A percentile compares a stretch with the other conserved stretches of the same genome.
Evolutionary conservation across 495 filamentous ascomycete species (phyloP).

Genomic region (Penicillium tannophilum): DNA sequence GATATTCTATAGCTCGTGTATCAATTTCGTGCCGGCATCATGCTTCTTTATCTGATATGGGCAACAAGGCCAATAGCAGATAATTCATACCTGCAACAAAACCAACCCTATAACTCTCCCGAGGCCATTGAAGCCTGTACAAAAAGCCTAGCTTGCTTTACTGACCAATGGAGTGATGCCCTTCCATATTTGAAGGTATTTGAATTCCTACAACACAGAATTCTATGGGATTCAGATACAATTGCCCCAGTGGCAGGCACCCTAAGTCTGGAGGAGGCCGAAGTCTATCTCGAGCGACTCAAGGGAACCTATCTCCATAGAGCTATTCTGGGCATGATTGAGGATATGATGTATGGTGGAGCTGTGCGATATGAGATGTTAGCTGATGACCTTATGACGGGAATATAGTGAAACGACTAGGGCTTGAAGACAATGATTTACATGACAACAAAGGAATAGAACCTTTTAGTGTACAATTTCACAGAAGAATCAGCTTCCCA

Average conservation of each 20-base stretch:
- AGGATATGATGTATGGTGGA: slow-evolving; percentile 33
- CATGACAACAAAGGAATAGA: not conserved
- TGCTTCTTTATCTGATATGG: slow-evolving; percentile 39
- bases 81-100: slow-evolving; percentile 6
- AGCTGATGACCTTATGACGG: slow-evolving; percentile 15
- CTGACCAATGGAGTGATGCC: slow-evolving; percentile 33
- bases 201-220: slow-evolving; percentile 25
- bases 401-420: not conserved
- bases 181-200: slow-evolving; percentile 28
- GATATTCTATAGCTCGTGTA: slow-evolving; percentile 31
- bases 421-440: not conserved
- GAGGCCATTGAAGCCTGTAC: slow-evolving; percentile 29
- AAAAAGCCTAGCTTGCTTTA: slow-evolving; percentile 27
- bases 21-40: slow-evolving; percentile 35
- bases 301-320: slow-evolving; percentile 34
- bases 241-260: not conserved
- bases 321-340: slow-evolving; percentile 36
- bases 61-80: slow-evolving; percentile 18
- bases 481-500: slow-evolving; percentile 34
- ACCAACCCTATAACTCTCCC: slow-evolving; percentile 15
- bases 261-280: slow-evolving; percentile 20
- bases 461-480: not conserved
- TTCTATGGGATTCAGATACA: slow-evolving; percentile 4
- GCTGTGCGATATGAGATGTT: slow-evolving; percentile 12
- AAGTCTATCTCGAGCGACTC: slow-evolving; percentile 24